These are phyloP conservation scores for Colletotrichum tanaceti DNA, from an alignment of 2,329 filamentous ascomycete species.

Conservation along the genomic window DNA sequence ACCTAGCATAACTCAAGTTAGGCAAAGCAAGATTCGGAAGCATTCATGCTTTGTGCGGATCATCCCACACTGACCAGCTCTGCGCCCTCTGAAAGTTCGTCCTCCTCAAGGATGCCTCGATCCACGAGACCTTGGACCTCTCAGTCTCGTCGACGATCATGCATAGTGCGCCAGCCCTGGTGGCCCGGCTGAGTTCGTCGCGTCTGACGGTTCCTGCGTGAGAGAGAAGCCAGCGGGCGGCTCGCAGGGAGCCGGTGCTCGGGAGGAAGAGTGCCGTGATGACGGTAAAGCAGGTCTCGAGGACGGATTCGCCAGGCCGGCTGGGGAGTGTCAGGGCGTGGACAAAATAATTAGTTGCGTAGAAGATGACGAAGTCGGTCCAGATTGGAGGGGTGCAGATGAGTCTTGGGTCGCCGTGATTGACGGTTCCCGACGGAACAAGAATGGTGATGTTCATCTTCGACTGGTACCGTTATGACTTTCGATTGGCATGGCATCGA, in stretches of 20 bases:
- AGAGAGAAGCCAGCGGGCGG: slow-evolving; percentile 33
- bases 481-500: not conserved
- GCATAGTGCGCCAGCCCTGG: slow-evolving; percentile 43
- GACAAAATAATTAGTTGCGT: slow-evolving; percentile 44
- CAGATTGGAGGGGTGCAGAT: slow-evolving; percentile 42
- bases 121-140: slow-evolving; percentile 33
- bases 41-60: slow-evolving; percentile 6
- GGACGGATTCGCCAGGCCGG: slow-evolving; percentile 40
- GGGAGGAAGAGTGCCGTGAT: slow-evolving; percentile 40
- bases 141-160: slow-evolving; percentile 41
- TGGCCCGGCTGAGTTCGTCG: slow-evolving; percentile 38
- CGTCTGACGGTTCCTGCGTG: slow-evolving; percentile 36
- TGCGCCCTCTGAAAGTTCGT: slow-evolving; percentile 32
- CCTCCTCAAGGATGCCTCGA: slow-evolving; percentile 26
- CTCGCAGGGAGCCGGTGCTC: slow-evolving; percentile 39
- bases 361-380: slow-evolving; percentile 44
- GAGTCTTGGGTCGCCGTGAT: slow-evolving; percentile 41
- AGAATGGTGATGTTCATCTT: slow-evolving; percentile 35
- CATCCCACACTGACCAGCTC: slow-evolving; percentile 28
- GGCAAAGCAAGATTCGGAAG: not conserved
- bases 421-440: slow-evolving; percentile 29
- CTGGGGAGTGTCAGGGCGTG: slow-evolving; percentile 43
- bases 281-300: slow-evolving; percentile 35
- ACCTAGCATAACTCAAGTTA: slow-evolving; percentile 31
- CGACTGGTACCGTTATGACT: not conserved